Evolutionary conservation across 805 yeast genomes (phyloP).

Genomic region (Hanseniaspora clermontiae): DNA sequence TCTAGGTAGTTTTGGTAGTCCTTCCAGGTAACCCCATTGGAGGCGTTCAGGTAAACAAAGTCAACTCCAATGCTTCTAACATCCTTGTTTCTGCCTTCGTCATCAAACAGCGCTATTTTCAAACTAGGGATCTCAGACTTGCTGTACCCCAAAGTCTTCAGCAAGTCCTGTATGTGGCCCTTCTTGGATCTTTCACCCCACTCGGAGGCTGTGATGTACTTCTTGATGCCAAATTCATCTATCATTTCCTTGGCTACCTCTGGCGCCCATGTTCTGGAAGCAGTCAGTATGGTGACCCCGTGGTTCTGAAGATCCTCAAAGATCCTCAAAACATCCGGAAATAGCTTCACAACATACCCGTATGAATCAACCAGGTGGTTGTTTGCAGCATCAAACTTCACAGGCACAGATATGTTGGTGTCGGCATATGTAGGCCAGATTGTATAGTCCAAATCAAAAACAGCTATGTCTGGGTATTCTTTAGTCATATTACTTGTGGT

Average conservation of each 20-base stretch:
- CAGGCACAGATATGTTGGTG: constrained; percentile 28
- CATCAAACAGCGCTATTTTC: constrained; percentile 50
- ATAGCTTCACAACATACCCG: constrained; percentile 47
- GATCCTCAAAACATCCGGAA: constrained; percentile 55
- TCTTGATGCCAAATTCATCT: constrained; percentile 28
- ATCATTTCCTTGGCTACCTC: constrained; percentile 58
- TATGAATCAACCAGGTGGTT: constrained; percentile 25
- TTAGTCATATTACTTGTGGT: constrained; percentile 1
- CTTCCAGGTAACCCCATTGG: constrained; percentile 42
- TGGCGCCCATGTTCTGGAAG: constrained; percentile 72
- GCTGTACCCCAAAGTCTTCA: constrained; percentile 29
- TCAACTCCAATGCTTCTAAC: constrained; percentile 59
- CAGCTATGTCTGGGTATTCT: constrained; percentile 27
- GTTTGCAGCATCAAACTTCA: constrained; percentile 19
- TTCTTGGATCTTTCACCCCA: constrained; percentile 59
- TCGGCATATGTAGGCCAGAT: constrained; percentile 31
- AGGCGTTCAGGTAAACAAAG: constrained; percentile 54
- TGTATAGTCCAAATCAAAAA: constrained; percentile 29
- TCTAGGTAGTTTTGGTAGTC: constrained; percentile 35
- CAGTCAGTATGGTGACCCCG: constrained; percentile 46
- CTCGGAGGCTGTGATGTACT: constrained; percentile 33
- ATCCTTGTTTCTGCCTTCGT: constrained; percentile 65
- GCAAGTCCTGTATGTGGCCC: constrained; percentile 45
- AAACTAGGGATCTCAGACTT: background rate
- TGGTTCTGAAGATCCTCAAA: constrained; percentile 39